Evolutionary conservation across 176 grass and related monocot genomes (phyloP).

Genomic region (Eleusine coracana): DNA sequence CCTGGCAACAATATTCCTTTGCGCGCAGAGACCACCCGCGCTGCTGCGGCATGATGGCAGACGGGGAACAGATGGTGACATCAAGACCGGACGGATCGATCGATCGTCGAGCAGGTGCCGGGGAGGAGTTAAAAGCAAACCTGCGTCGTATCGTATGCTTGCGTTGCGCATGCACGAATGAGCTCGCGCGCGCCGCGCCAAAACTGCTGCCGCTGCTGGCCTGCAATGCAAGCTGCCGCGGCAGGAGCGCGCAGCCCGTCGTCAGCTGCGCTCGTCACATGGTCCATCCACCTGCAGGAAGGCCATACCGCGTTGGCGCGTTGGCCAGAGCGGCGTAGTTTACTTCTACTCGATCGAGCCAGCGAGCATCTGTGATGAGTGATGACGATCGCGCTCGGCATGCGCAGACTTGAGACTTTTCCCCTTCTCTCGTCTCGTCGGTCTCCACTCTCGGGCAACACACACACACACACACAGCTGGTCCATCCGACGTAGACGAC

Average conservation of each 20-base stretch:
- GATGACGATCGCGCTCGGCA: background rate
- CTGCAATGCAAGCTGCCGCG: background rate
- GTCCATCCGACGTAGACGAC: background rate
- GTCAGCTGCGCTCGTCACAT: background rate
- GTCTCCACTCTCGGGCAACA: background rate
- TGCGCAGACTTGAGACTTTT: background rate
- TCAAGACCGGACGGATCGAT: background rate
- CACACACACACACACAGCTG: background rate
- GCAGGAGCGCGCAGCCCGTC: background rate
- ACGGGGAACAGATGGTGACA: background rate
- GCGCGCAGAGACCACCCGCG: background rate
- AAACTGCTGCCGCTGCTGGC: background rate
- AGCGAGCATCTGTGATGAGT: background rate
- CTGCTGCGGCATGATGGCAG: background rate
- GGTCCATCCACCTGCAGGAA: background rate
- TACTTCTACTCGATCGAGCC: background rate
- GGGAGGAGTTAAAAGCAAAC: background rate
- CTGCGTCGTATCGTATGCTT: too few species aligned
- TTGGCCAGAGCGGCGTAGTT: background rate
- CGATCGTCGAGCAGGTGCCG: background rate
- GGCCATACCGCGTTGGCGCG: background rate
- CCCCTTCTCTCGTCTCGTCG: background rate
- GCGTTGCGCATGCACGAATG: background rate
- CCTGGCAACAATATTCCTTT: conserved; percentile 12
- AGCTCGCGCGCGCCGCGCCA: background rate